Base-by-base conservation (phyloP, 208 protist species). In the Acanthamoeba quina region DNA sequence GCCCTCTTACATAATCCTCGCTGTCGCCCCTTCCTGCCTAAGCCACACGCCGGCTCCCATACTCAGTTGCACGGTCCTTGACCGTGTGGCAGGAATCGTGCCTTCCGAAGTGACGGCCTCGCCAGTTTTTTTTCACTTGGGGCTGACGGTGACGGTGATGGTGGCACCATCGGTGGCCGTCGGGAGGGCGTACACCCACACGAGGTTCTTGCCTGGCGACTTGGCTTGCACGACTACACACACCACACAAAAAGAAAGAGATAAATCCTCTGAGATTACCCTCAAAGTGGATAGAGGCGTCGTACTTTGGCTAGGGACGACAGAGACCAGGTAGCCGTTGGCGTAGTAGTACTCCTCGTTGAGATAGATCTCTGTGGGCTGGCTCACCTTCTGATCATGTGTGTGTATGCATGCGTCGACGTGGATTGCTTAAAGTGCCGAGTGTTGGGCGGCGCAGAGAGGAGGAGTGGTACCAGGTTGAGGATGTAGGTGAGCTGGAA, bases 341-440 rank as follows among this genome's bases (percentile, higher is more conserved):
- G 96, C 82, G 89, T 97, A 97, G n/a, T 95, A 60, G 6, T 92
- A 29, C 10, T 90, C 37, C 72, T 96, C 83, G 56, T 97, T 97
- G 56, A 97, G 54, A 70, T 96, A 97, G 54, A 97, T 95, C 49
- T 92, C 80, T 15, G 96, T 97, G 37, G 95, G 95, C 66, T 89
- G 26, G 9, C 49, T 90, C 17, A 96, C 94, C 3, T 41, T 94
- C 94, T 95, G 66, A 11, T 83, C 58, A 9, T 5, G 21, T 1
- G 10, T 19, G 47, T 3, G 34, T 37, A 21, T 15, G 80, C 41
- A 7, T 21, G 44, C 11, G 44, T 47, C 44, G 7, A 13, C 11
- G 44, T 0, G 44, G 41, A 76, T 5, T 13, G 9, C 21, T 21
- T 7, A 76, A 26, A 1, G 54, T 11, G 19, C 31, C 31, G 54